A percentile compares a stretch with the other conserved stretches of the same genome.
phyloP scores from a whole-genome alignment of 2,329 filamentous ascomycete genomes.

The Didymella segeticola region DNA sequence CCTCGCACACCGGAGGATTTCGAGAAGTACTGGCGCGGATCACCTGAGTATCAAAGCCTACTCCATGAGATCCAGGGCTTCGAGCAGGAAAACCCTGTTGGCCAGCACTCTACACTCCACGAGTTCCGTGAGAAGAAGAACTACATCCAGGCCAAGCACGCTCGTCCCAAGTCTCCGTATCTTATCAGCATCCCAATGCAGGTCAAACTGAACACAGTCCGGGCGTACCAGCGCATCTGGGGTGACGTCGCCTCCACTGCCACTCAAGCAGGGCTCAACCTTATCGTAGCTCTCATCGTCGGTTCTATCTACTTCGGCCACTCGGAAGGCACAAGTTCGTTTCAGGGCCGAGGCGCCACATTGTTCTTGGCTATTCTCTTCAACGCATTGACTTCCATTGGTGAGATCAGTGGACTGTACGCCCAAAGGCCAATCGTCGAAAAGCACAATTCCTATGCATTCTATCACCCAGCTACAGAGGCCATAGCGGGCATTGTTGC shows the following conservation, averaged over 20 bases:
- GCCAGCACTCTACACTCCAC: slow-evolving; percentile 44
- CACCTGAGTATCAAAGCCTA: slow-evolving; percentile 53
- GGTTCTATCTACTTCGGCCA: slow-evolving; percentile 66
- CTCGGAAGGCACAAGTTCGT: slow-evolving; percentile 58
- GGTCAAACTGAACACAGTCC: slow-evolving; percentile 38
- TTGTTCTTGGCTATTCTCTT: slow-evolving; percentile 68
- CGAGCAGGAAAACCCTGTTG: slow-evolving; percentile 55
- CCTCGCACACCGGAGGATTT: slow-evolving; percentile 59
- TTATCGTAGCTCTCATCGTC: slow-evolving; percentile 66
- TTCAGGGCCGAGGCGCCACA: slow-evolving; percentile 62
- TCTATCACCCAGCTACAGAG: slow-evolving; percentile 88
- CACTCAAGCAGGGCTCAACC: slow-evolving; percentile 53
- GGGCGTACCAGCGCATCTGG: slow-evolving; percentile 45
- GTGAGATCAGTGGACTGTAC: slow-evolving; percentile 66
- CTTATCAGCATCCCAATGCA: slow-evolving; percentile 62
- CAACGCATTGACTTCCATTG: slow-evolving; percentile 64
- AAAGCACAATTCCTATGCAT: slow-evolving; percentile 83
- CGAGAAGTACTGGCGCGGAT: slow-evolving; percentile 60
- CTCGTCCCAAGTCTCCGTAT: slow-evolving; percentile 63
- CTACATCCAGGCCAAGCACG: slow-evolving; percentile 60
- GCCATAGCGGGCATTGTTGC: slow-evolving; percentile 81
- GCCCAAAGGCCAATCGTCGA: slow-evolving; percentile 89
- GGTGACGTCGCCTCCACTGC: slow-evolving; percentile 42
- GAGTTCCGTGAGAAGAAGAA: slow-evolving; percentile 56
- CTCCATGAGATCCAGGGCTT: slow-evolving; percentile 60